phyloP scores from a whole-genome alignment of 148 eudicot genomes.

The Spergularia bocconei region DNA sequence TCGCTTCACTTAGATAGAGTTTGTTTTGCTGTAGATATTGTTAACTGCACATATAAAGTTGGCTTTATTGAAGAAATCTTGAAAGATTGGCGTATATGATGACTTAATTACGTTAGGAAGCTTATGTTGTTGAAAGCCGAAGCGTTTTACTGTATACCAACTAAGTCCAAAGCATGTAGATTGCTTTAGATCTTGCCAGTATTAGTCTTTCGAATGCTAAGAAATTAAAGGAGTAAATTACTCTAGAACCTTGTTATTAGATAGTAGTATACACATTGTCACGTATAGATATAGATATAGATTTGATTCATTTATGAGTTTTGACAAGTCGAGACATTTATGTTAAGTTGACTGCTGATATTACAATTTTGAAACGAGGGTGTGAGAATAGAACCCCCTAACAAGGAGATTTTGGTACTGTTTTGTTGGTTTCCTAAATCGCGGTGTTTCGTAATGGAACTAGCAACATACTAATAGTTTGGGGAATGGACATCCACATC shows the following conservation, averaged over 20 bases:
- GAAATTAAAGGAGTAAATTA: no score
- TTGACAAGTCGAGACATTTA: slow-evolving; percentile 4
- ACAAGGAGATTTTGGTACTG: neutral
- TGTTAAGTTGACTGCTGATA: neutral
- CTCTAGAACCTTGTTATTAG: no score
- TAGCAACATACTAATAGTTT: neutral
- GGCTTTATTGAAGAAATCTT: neutral
- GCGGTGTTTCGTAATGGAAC: neutral
- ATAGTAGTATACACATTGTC: neutral
- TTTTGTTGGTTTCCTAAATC: neutral
- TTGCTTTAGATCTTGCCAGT: no score
- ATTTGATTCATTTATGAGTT: neutral
- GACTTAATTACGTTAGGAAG: neutral
- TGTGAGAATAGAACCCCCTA: neutral
- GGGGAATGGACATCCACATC: neutral
- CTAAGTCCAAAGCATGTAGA: neutral
- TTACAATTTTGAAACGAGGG: neutral
- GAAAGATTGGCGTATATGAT: neutral
- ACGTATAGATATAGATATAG: no score
- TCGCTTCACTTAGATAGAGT: neutral
- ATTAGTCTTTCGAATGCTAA: no score
- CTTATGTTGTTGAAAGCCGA: neutral
- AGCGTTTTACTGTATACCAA: neutral
- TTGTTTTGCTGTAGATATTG: slow-evolving; percentile 23
- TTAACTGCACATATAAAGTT: slow-evolving; percentile 1